Conservation (phyloP, 23 red algal species). For the Cyanidioschyzon merolae region DNA sequence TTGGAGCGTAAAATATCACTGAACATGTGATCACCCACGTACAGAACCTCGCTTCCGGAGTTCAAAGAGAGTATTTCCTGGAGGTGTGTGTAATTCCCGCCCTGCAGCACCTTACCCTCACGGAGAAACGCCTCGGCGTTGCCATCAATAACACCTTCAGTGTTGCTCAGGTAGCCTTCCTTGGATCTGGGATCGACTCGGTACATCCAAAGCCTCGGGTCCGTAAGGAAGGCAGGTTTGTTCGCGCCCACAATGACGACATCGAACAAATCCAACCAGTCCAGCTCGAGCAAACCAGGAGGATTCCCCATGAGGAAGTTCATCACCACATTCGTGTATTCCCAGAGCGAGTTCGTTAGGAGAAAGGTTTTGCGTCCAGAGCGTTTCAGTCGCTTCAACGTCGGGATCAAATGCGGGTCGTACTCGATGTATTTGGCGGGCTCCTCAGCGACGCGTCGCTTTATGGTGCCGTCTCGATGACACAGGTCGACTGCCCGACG, state of each 20-base stretch:
- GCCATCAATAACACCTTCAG: constrained; percentile 54
- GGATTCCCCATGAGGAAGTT: constrained; percentile 47
- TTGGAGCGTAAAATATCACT: constrained; percentile 90
- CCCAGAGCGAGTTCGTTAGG: constrained; percentile 89
- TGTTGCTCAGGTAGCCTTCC: constrained; percentile 53
- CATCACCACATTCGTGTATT: constrained; percentile 95
- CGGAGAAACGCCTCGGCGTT: constrained; percentile 46
- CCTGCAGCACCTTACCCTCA: constrained; percentile 77
- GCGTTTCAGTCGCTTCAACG: constrained; percentile 42
- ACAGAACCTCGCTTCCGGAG: constrained; percentile 67
- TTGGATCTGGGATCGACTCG: constrained; percentile 42
- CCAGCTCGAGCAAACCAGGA: constrained; percentile 21
- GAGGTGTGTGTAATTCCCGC: constrained; percentile 80
- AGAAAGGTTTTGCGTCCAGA: constrained; percentile 87
- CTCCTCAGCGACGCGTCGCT: constrained; percentile 51
- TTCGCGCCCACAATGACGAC: constrained; percentile 82
- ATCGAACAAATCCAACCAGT: constrained; percentile 88
- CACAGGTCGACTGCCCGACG: constrained; percentile 80
- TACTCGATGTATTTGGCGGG: constrained; percentile 55
- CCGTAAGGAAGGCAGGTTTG: constrained; percentile 83
- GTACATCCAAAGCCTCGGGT: constrained; percentile 60
- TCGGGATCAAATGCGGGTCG: constrained; percentile 53
- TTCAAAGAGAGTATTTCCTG: constrained; percentile 67
- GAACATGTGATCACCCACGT: constrained; percentile 98
- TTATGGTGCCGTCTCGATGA: constrained; percentile 95